These are phyloP conservation scores for Corniculantispora saksenae DNA, from an alignment of 2,329 filamentous ascomycete genomes.

Conservation along the genomic window DNA sequence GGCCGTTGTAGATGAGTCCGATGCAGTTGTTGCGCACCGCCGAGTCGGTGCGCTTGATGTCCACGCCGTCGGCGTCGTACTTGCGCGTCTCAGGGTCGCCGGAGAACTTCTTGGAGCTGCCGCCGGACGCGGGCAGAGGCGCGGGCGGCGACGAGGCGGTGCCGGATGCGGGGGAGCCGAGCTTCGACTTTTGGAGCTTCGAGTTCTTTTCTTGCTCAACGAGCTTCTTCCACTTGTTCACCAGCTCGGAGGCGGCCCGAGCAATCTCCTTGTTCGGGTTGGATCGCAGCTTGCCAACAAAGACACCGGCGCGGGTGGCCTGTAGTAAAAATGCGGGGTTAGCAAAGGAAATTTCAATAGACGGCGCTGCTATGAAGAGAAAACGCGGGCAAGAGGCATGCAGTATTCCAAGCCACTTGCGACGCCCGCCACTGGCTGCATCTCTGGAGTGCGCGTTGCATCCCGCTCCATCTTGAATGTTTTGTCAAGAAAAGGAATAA, in stretches of 20 bases:
- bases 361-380: neutral
- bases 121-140: neutral
- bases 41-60: slow-evolving; percentile 73
- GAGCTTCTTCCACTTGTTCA: slow-evolving; percentile 82
- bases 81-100: slow-evolving; percentile 77
- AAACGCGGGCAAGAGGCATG: neutral
- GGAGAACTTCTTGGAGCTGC: slow-evolving; percentile 52
- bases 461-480: neutral
- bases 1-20: slow-evolving; percentile 89
- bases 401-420: neutral
- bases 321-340: slow-evolving; percentile 31
- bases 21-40: slow-evolving; percentile 79
- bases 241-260: slow-evolving; percentile 75
- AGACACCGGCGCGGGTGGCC: slow-evolving; percentile 87
- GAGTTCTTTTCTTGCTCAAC: slow-evolving; percentile 65
- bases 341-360: neutral
- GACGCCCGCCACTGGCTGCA: neutral
- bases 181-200: slow-evolving; percentile 43
- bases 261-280: slow-evolving; percentile 82
- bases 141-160: slow-evolving; percentile 56
- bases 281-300: slow-evolving; percentile 76
- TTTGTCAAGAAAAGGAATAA: neutral
- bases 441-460: neutral
- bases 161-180: slow-evolving; percentile 43
- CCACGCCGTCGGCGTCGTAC: slow-evolving; percentile 78